Base-by-base conservation (phyloP, 1,284 basidiomycete species). In the Abortiporus biennis region DNA sequence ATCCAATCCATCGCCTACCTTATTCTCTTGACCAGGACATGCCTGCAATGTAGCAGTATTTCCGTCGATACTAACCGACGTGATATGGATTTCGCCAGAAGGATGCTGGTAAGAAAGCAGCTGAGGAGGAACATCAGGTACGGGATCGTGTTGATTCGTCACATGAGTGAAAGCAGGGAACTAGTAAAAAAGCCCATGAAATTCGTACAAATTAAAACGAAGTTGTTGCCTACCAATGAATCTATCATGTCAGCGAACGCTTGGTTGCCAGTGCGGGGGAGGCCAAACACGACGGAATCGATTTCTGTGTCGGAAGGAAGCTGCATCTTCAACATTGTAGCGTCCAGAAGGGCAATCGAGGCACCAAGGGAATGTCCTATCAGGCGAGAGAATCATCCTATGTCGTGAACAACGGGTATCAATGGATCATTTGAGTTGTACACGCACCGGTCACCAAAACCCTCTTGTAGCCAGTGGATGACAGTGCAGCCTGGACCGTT, bases 181-280 rank as follows among this genome's bases (percentile, higher is more conserved):
- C 55, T 57, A 35, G n/a, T 8, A 24, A 12, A 15, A 27, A 13
- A 31, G 17, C 13, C 21, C 30, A 15, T 20, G 9, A 21, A n/a
- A 31, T 13, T 17, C 6, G 23, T 13, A 22, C 17, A 31, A n/a
- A n/a, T 24, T 22, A 11, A 19, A 19, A 36, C 19, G 11, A 40
- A 22, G 8, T 22, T 11, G 23, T 20, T 15, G 38, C 41, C 27
- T 24, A 49, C 36, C 37, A 44, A 17, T 19, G 20, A 51, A 49
- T 71, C 68, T 32, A 73, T 57, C 46, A 71, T 64, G 47, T 72
- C 54, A 1, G 72, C 71, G 56, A 64, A 73, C 8, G 51, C 63
- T 47, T 66, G 51, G 55, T 74, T 69, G 0, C 71, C 70, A 11
- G 55, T 46, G 13, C 72, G 59, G 3, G 71, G 71, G 12, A 68